A percentile compares a stretch with the other conserved stretches of the same genome.
Evolutionary conservation across 495 filamentous ascomycete genomes (phyloP).

Genomic region (Daldinia grandis): DNA sequence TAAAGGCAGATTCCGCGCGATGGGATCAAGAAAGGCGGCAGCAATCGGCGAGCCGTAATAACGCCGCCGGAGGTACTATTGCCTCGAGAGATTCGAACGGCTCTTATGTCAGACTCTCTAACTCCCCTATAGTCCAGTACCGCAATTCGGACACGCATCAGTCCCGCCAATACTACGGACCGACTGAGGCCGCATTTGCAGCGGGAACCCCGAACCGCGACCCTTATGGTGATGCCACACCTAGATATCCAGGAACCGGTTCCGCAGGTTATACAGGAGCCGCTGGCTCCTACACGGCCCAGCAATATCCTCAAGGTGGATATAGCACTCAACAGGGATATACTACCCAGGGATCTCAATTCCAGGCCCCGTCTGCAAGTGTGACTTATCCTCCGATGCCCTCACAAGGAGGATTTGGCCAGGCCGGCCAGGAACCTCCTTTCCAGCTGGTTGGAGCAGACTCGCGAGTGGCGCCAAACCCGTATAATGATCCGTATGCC

Average conservation of each 20-base stretch:
- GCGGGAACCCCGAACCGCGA: slow-evolving; percentile 39
- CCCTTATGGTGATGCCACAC: slow-evolving; percentile 44
- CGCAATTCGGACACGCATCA: slow-evolving; percentile 60
- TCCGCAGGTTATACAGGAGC: slow-evolving; percentile 48
- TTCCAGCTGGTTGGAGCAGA: slow-evolving; percentile 45
- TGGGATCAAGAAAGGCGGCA: slow-evolving; percentile 78
- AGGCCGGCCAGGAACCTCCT: slow-evolving; percentile 43
- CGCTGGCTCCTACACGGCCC: slow-evolving; percentile 41
- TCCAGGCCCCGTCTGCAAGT: slow-evolving; percentile 26
- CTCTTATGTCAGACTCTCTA: slow-evolving; percentile 63
- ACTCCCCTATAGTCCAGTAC: slow-evolving; percentile 65
- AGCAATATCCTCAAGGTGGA: slow-evolving; percentile 46
- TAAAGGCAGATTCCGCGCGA: slow-evolving; percentile 80
- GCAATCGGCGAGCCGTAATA: slow-evolving; percentile 53
- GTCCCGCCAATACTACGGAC: slow-evolving; percentile 60
- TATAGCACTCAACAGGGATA: slow-evolving; percentile 45
- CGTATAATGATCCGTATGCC: slow-evolving; percentile 42
- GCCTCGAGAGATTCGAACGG: slow-evolving; percentile 61
- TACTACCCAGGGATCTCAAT: slow-evolving; percentile 40
- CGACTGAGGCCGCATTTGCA: slow-evolving; percentile 44
- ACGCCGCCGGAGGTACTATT: slow-evolving; percentile 64
- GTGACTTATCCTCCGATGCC: slow-evolving; percentile 31
- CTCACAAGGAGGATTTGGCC: slow-evolving; percentile 41
- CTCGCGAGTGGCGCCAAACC: slow-evolving; percentile 40
- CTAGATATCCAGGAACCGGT: slow-evolving; percentile 51